phyloP scores from a whole-genome alignment of 2,329 filamentous ascomycete species.

The Colletotrichum chrysophilum region DNA sequence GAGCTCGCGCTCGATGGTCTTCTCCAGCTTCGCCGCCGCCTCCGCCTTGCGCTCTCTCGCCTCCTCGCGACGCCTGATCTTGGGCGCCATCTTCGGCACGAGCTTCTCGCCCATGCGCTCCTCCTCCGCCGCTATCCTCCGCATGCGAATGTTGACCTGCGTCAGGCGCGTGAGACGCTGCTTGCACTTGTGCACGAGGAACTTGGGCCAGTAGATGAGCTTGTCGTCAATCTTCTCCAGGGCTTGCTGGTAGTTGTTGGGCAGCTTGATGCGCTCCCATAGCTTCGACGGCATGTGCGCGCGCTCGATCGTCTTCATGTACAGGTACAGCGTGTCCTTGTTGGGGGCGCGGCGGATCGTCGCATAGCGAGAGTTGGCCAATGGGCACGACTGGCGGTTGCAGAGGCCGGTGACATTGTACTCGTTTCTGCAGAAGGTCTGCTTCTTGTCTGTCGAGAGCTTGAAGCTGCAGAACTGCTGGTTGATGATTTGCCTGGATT shows the following conservation, averaged over 20 bases:
- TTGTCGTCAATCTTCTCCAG: constrained; percentile 85
- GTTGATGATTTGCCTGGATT: constrained; percentile 79
- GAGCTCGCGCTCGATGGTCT: constrained; percentile 93
- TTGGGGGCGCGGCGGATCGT: constrained; percentile 85
- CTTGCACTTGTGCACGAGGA: constrained; percentile 93
- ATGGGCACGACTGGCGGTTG: constrained; percentile 86
- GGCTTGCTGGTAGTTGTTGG: constrained; percentile 86
- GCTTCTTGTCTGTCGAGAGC: constrained; percentile 83
- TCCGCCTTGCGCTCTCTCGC: constrained; percentile 79
- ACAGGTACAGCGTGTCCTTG: constrained; percentile 87
- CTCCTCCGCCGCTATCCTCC: constrained; percentile 85
- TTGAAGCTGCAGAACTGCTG: constrained; percentile 96
- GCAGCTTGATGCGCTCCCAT: constrained; percentile 93
- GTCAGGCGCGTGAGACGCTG: constrained; percentile 91
- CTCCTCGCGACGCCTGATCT: constrained; percentile 79
- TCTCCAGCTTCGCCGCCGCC: constrained; percentile 89
- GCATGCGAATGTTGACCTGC: constrained; percentile 84
- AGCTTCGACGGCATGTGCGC: constrained; percentile 86
- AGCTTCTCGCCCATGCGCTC: constrained; percentile 86
- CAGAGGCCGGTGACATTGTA: constrained; percentile 86
- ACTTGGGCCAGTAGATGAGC: constrained; percentile 94
- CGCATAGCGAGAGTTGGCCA: constrained; percentile 91
- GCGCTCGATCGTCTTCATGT: constrained; percentile 95
- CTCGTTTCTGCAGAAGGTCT: constrained; percentile 96
- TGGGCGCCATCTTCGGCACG: constrained; percentile 89